A percentile compares a stretch with the other conserved stretches of the same genome.
Conservation (phyloP, 2,329 filamentous ascomycete genomes). For the Plectosphaerella sp. region DNA sequence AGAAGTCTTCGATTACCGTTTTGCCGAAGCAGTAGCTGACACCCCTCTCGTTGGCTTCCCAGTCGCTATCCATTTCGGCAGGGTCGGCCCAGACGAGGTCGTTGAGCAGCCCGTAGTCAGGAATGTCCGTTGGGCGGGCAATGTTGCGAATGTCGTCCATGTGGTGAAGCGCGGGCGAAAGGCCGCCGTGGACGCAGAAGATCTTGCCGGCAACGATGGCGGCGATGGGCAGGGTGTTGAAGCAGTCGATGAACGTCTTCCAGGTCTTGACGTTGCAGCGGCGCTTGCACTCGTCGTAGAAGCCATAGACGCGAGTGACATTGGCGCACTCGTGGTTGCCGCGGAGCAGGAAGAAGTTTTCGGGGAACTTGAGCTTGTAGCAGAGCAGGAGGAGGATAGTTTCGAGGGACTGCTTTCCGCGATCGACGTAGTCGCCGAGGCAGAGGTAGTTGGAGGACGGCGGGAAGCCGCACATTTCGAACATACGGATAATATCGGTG, state of each 20-base stretch:
- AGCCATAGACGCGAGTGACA: constrained; percentile 91
- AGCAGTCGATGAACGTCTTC: constrained; percentile 97
- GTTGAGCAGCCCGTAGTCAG: constrained; percentile 92
- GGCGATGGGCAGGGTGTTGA: constrained; percentile 92
- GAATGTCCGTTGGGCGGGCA: constrained; percentile 91
- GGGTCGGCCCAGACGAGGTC: constrained; percentile 97
- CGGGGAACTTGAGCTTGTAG: constrained; percentile 95
- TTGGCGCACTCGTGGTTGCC: constrained; percentile 98
- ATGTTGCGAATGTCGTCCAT: constrained; percentile 99
- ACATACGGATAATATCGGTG: constrained; percentile 92
- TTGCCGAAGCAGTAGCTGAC: constrained; percentile 99
- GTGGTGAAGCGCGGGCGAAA: constrained; percentile 86
- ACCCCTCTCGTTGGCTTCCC: constrained; percentile 95
- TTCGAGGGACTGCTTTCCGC: constrained; percentile 92
- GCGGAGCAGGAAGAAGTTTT: constrained; percentile 93
- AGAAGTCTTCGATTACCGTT: constrained; percentile 94
- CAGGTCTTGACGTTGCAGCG: constrained; percentile 95
- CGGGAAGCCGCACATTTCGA: constrained; percentile 97
- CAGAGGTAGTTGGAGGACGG: constrained; percentile 91
- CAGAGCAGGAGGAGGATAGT: constrained; percentile 89
- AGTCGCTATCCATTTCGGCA: constrained; percentile 95
- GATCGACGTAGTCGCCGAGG: constrained; percentile 92
- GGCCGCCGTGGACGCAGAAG: constrained; percentile 92
- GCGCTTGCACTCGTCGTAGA: constrained; percentile 97
- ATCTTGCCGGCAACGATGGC: constrained; percentile 97